Base-by-base conservation (phyloP, 768 basidiomycete genomes). In the Austroboletus festivus region DNA sequence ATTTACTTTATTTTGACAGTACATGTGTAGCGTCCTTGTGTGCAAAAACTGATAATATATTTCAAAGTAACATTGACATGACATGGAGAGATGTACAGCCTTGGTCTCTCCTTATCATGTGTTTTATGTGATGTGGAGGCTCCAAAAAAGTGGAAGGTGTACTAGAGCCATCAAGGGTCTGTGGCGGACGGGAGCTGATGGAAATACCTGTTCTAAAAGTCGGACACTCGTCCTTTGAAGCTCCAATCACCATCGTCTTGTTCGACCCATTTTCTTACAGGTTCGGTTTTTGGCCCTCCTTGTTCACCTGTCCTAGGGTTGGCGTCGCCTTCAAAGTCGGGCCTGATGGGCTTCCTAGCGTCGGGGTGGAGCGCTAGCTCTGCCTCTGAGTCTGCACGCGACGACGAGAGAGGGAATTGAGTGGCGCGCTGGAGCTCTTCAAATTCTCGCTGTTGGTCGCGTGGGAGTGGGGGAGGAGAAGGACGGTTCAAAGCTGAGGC, bases 281-380 rank as follows among this genome's bases (percentile, higher is more conserved):
- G 93, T 63, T 95, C 93, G 24, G 73, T 76, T 72, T 93, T 94
- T 19, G 93, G 93, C 0, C 93, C 93, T 0, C 89, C 90, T 40
- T 77, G 70, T 67, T 95, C 93, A 12, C 93, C 93, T 3, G 93
- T 95, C 2, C 56, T 56, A 1, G 92, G 93, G 58, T 95, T 93
- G 31, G 74, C 65, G 38, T 92, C 83, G 18, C 92, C 93, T 48
- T 86, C 81, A 58, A 93, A 93, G 55, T 88, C 84, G 10, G 83
- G 73, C 18, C 72, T 69, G 20, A 84, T 49, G 1, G 82, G 79
- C 15, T 66, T 64, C 20, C 76, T 80, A 0, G 85, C 80, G 60
- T 93, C 88, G 2, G 88, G 86, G 59, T 92, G 89, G 38, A 80
- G 59, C 2, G 79, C 70, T 18, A 77, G 70, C 23, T 74, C 69